Evolutionary conservation across 179 eudicot genomes (phyloP).

Genomic region (Corrigiola litoralis): DNA sequence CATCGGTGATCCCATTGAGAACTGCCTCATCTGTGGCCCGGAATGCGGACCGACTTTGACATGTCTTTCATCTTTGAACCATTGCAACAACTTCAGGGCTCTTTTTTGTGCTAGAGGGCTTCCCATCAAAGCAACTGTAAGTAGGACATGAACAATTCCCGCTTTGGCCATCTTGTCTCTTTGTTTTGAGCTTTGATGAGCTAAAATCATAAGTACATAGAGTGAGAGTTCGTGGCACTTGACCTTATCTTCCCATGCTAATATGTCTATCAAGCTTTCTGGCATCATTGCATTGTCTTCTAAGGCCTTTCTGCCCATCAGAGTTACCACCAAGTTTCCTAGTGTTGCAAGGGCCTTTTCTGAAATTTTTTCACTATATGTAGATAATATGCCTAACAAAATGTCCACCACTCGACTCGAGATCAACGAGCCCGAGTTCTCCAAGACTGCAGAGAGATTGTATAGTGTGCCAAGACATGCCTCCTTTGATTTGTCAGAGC

Average conservation of each 20-base stretch:
- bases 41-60: slow-evolving; percentile 61
- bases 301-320: slow-evolving; percentile 56
- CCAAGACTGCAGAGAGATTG: slow-evolving; percentile 63
- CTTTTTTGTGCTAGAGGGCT: slow-evolving; percentile 82
- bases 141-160: slow-evolving; percentile 66
- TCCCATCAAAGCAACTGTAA: slow-evolving; percentile 75
- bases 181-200: slow-evolving; percentile 60
- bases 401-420: slow-evolving; percentile 37
- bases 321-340: slow-evolving; percentile 70
- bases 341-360: slow-evolving; percentile 76
- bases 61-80: slow-evolving; percentile 77
- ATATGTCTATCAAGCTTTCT: slow-evolving; percentile 55
- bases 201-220: slow-evolving; percentile 75
- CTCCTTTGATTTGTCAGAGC: slow-evolving; percentile 34
- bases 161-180: slow-evolving; percentile 59
- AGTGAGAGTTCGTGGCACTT: slow-evolving; percentile 67
- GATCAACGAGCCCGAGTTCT: slow-evolving; percentile 42
- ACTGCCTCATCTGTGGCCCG: slow-evolving; percentile 60
- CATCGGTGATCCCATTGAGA: slow-evolving; percentile 43
- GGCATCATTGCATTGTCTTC: slow-evolving; percentile 55
- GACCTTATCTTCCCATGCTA: slow-evolving; percentile 72
- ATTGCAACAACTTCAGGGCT: slow-evolving; percentile 68
- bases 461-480: slow-evolving; percentile 48
- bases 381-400: slow-evolving; percentile 35
- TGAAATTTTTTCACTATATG: slow-evolving; percentile 39